Evolutionary conservation across 2,329 filamentous ascomycete species (phyloP), one percentile per base, ranked within the genome.

Genomic region (Macrophomina phaseolina): DNA sequence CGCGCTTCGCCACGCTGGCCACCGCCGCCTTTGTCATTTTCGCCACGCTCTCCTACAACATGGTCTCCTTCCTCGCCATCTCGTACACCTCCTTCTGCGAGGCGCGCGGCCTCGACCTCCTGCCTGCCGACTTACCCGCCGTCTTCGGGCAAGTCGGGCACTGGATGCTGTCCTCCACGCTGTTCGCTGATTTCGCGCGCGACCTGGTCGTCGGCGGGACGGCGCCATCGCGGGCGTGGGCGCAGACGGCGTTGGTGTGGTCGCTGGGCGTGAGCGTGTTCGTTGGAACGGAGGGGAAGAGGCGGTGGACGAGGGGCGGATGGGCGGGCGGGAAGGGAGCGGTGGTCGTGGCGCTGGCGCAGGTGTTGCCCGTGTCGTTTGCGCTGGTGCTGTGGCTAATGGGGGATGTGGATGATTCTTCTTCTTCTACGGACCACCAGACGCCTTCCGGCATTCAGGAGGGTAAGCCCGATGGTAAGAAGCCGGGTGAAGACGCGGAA

Each of bases 21-120:
- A 68, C 71, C 32, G 68, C 77, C 5, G 72, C 74, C 2, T 69
- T 71, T 0, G 60, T 75, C 34, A 74, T 71, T 63, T 77, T 78
- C 64, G 68, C 69, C 3, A 70, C 70, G 1, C 64, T 77, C 1
- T 74, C 73, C 0, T 76, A 72, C 52, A 69, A 76, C 56, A 77
- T 78, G 75, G 71, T 74, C 16, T 70, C 68, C 42, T 77, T 77
- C 56, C 69, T 77, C 3, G 67, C 75, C 14, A 64, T 58, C 3
- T 74, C 73, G 3, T 74, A 73, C n/a, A 32, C 18, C 34, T 5
- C 53, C 1, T 56, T 56, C 36, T 56, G 53, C 52, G 32, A 9
- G 8, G 32, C 52, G 6, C 52, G 16, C 3, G 8, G 7, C n/a
- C 32, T 55, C 3, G 9, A 32, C 23, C 28, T 14, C 12, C 28